Evolutionary conservation across 148 eudicot species (phyloP), one percentile per base, ranked within the genome.

Genomic region (Vaccinium vitisidaea): DNA sequence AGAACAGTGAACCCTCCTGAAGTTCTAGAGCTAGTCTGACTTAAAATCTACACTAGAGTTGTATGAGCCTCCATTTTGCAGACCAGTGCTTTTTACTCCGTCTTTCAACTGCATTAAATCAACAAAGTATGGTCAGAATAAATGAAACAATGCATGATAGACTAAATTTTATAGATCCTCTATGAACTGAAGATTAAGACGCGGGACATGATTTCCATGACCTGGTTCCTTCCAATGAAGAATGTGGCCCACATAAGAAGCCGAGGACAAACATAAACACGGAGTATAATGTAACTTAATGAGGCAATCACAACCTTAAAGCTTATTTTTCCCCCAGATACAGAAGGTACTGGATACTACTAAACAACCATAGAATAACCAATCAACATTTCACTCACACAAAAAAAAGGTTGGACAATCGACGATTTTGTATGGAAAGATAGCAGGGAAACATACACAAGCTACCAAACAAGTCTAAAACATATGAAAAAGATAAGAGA

Each of bases 91-190:
- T 85, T 82, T 85, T 21, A 84, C 84, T 83, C 88, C 98, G 78
- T 92, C 93, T 84, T 91, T 93, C 90, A 95, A 55, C 98, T 95
- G 92, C 85, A 88, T 23, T 21, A 85, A 25, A 79, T n/a, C 55
- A 81, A 30, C 2, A 8, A 82, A 67, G n/a, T 80, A 75, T 21
- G 58, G 9, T 74, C 7, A 54, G 74, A 76, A 43, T 18, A 52
- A n/a, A 27, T 61, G 23, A 52, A 63, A 21, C 10, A 6, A 32
- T 75, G 39, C 70, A 39, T 6, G 15, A 50, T 10, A 50, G 8
- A 49, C 71, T 82, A 49, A 25, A 30, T 69, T 8, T 67, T 50
- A 67, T 16, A 23, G 53, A 48, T 2, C 32, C 30, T 16, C 30
- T 8, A 23, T 14, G 27, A n/a, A 15, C 3, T 7, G 23, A 69